phyloP scores from a whole-genome alignment of 257 asterid genomes.

The Sherardia arvensis region DNA sequence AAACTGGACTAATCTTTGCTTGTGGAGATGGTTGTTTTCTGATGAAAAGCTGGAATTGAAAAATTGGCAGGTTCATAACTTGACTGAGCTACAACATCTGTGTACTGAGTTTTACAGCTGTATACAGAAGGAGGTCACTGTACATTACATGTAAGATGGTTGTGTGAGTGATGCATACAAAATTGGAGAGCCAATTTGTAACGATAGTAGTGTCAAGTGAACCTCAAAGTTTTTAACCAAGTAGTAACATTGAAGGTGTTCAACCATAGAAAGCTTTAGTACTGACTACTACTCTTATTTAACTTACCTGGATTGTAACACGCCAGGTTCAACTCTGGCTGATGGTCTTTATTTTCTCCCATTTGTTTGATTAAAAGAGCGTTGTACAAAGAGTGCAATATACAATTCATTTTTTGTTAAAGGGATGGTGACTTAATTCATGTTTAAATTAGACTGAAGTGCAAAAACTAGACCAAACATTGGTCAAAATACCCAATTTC shows the following conservation, averaged over 20 bases:
- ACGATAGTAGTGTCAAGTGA: not conserved
- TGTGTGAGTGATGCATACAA: not conserved
- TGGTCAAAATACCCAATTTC: no score
- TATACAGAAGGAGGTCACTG: not conserved
- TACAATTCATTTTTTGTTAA: not conserved
- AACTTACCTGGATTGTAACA: not conserved
- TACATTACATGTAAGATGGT: not conserved
- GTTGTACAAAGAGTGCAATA: not conserved
- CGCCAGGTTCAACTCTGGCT: not conserved
- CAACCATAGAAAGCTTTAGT: not conserved
- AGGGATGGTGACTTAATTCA: no score
- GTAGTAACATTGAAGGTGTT: not conserved
- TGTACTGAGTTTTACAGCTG: constrained; percentile 3
- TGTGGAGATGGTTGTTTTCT: not conserved
- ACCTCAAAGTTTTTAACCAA: not conserved
- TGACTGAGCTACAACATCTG: constrained; percentile 7
- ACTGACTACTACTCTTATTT: not conserved
- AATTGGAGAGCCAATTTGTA: not conserved
- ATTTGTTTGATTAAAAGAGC: not conserved
- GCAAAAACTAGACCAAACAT: no score
- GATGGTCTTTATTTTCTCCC: not conserved
- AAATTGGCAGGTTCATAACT: not conserved
- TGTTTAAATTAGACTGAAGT: no score
- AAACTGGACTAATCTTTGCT: not conserved
- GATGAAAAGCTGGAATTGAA: not conserved